Evolutionary conservation across 768 basidiomycete species (phyloP), one percentile per base, ranked within the genome.

Genomic region (Pleurotus tuber-regium): DNA sequence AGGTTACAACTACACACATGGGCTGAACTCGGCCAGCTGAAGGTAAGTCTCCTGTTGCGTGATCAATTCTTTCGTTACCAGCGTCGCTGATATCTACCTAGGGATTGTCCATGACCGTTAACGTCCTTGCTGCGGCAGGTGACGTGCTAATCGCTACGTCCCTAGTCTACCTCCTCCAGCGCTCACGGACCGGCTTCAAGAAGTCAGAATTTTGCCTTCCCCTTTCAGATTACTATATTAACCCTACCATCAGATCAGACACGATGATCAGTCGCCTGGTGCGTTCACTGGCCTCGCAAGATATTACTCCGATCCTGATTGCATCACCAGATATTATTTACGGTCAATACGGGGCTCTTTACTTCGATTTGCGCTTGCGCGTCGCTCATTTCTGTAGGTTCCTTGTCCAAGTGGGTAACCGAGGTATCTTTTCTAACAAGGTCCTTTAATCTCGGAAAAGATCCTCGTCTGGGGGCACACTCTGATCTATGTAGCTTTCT

Each of bases 1-100:
- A 83, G 81, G 16, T 36, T 80, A 56, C 58, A 65, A 51, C 65
- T 77, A 1, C 55, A 63, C 5, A 79, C 77, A 1, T 80, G 76
- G 70, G 54, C 12, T 8, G 65, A 81, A 16, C 66, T 84, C 30
- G 53, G 54, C 16, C 51, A 63, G 47, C 62, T 84, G 19, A 82
- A 80, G 70, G 80, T 68, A 54, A 25, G 54, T 12, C 23, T 35
- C 30, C 23, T 12, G 24, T 46, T 21, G 16, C 14, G 24, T 46
- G 35, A 38, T 24, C 4, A 25, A 19, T 16, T 26, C 3, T 18
- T 14, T 38, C 43, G 11, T 14, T 16, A 43, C 23, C 36, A 26
- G 23, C 29, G 54, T 43, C 35, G n/a, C n/a, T n/a, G n/a, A n/a
- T n/a, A n/a, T n/a, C n/a, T n/a, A 23, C 46, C n/a, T 50, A 80